Base-by-base conservation (phyloP, 2,329 filamentous ascomycete genomes). In the Pyrenophora teres region DNA sequence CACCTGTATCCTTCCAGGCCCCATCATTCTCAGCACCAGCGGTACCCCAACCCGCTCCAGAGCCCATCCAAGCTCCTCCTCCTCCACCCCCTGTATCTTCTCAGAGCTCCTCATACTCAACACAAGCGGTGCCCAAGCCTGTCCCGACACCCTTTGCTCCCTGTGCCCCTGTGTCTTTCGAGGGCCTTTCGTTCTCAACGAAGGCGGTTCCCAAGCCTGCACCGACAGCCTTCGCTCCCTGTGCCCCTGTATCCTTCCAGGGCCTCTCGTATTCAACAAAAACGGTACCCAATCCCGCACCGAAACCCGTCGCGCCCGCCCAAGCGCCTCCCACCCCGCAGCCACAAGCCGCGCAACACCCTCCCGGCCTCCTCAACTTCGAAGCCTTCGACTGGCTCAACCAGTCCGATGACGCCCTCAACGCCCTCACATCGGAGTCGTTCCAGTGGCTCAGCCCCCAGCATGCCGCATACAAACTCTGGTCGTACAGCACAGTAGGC, bases 321-420 rank as follows among this genome's bases (percentile, higher is more conserved):
- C 38, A 38, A 21, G 16, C 31, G 18, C 35, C 32, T 13, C 10
- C 21, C 18, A 5, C 7, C 21, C 42, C 30, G 15, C 21, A 45
- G 33, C 23, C 23, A 13, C 33, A 31, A 13, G 7, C 30, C 13
- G 5, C 41, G 1, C 41, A 16, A 33, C 15, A 19, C 16, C 9
- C 30, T 10, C 12, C 43, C 4, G 18, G 3, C 21, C 25, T 46
- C 32, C 21, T 53, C 15, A 18, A 50, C 27, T 52, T 53, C 33
- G n/a, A 40, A 18, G 25, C 15, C 8, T 12, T 27, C 2, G n/a
- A n/a, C 3, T 52, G 49, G 45, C 16, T n/a, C 5, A 27, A 36
- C 1, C 10, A 19, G 27, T n/a, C 39, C 2, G 16, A 43, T 3
- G 3, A 25, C 1, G 15, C 33, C 19, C 40, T 55, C 16, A 40